These are phyloP conservation scores for Immersiporthe knoxdaviesiana DNA, from an alignment of 2,329 filamentous ascomycete genomes.

Conservation along the genomic window DNA sequence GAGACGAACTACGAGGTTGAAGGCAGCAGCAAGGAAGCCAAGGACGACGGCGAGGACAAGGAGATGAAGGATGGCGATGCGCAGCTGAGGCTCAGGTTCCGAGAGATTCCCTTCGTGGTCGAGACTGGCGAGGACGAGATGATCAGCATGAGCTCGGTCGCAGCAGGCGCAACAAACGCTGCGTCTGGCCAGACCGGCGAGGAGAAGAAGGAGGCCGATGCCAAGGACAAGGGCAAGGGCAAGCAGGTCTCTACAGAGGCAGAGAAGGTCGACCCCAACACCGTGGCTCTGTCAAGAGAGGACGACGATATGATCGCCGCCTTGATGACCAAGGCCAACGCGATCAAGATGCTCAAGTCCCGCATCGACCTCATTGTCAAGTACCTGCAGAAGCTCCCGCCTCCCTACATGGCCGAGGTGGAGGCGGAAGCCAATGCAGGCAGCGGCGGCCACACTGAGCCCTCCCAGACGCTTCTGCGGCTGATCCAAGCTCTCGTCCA, in stretches of 20 bases:
- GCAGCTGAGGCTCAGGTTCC: conserved; percentile 70
- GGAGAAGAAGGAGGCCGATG: conserved; percentile 45
- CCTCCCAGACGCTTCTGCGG: conserved; percentile 76
- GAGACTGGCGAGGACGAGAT: conserved; percentile 97
- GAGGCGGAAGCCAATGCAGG: conserved; percentile 47
- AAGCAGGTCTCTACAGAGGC: conserved; percentile 48
- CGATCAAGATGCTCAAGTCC: conserved; percentile 88
- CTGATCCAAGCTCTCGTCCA: conserved; percentile 85
- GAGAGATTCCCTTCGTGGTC: conserved; percentile 81
- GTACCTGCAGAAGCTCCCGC: conserved; percentile 77
- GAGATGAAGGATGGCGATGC: conserved; percentile 70
- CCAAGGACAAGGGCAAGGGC: conserved; percentile 56
- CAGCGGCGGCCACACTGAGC: conserved; percentile 43
- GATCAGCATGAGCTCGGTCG: conserved; percentile 95
- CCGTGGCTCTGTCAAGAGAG: conserved; percentile 55
- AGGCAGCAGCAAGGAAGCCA: conserved; percentile 45
- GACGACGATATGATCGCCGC: conserved; percentile 65
- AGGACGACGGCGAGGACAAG: conserved; percentile 64
- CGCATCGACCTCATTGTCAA: conserved; percentile 71
- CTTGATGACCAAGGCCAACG: conserved; percentile 86
- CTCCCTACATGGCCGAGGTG: conserved; percentile 35
- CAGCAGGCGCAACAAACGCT: conserved; percentile 80
- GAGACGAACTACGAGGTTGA: conserved; percentile 82
- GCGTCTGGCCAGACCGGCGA: conserved; percentile 55
- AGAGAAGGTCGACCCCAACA: conserved; percentile 41